Base-by-base conservation (phyloP, 352 stramenopile species). In the Phytophthora capsici region DNA sequence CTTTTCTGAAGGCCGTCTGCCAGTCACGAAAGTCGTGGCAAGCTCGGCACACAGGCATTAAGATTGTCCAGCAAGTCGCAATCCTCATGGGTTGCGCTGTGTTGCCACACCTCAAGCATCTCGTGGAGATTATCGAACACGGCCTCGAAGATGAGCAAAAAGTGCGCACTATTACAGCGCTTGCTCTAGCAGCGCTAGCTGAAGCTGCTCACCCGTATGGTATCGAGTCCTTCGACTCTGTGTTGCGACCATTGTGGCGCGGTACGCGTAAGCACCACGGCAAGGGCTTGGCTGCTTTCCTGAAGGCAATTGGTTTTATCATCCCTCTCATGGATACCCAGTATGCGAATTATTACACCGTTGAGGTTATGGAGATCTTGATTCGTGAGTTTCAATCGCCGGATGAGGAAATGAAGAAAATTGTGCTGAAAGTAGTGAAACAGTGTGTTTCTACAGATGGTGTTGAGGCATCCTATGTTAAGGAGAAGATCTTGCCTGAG, bases 381-480 rank as follows among this genome's bases (percentile, higher is more conserved):
- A 98, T 99, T 32, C 89, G 97, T 51, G 97, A 99, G 70, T 99
- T 99, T 71, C 94, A 99, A 70, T 98, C 88, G 0, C 97, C 97
- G 0, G 98, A 99, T 75, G 97, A 99, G 72, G 97, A 99, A 84
- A 99, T 99, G 97, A 99, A 99, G 72, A 98, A 98, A 73, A 98
- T 98, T 58, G 95, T 98, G 50, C 71, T 98, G 6, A 98, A 98
- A 66, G 96, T 98, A 16, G 91, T 99, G 9, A 97, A 98, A 69
- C 98, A 99, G 76, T 99, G 97, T 78, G 97, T 99, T 9, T 91
- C 90, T 32, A 99, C 97, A 0, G 97, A 99, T 37, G 98, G 98
- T 57, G 97, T 99, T n/a, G 95, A 99, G 57, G 89, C 97, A 5
- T 82, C 96, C 0, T 99, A 99, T 73, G 97, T 99, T 28, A 96